Evolutionary conservation across 805 yeast species (phyloP), one percentile per base, ranked within the genome.

Genomic region (Candida jianshihensis): DNA sequence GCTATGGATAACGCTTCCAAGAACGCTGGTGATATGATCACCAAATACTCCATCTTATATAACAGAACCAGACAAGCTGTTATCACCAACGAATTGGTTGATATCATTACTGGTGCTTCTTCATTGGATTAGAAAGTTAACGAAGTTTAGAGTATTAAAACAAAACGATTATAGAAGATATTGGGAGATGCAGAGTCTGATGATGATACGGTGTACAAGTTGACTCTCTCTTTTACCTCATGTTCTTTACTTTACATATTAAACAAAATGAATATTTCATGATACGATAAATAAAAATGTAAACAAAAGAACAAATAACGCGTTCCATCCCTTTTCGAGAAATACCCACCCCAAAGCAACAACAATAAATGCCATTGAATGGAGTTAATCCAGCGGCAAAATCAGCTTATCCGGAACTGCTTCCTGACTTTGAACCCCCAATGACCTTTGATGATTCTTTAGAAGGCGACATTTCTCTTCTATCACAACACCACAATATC

Each of bases 31-130:
- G 98, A 92, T 58, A 92, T 92, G 97, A 92, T 92, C 63, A 79
- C 76, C 71, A 82, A 77, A 62, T 90, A 85, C 83, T 83, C 97
- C 53, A 92, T 92, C 66, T 80, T 92, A 69, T 92, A 92, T 73
- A 92, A 92, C 89, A 90, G 98, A 79, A 83, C 97, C 60, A 87
- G 97, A 76, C 98, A 92, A 78, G 96, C 97, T 53, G 96, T 89
- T 61, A 90, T 90, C 61, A 89, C 97, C 69, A 92, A 92, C 79
- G 98, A 92, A 76, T 75, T 92, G 80, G 98, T 92, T 61, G 98
- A 92, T 72, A 92, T 92, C 61, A 90, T 92, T 67, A 92, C 98
- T 57, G 98, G 98, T 88, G 98, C 98, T 59, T 87, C 97, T 47
- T 87, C 97, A 42, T 80, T 92, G 71, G 96, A 84, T 73, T 90